Evolutionary conservation across 768 basidiomycete genomes (phyloP).

Genomic region (Amanita pseudoporphyria): DNA sequence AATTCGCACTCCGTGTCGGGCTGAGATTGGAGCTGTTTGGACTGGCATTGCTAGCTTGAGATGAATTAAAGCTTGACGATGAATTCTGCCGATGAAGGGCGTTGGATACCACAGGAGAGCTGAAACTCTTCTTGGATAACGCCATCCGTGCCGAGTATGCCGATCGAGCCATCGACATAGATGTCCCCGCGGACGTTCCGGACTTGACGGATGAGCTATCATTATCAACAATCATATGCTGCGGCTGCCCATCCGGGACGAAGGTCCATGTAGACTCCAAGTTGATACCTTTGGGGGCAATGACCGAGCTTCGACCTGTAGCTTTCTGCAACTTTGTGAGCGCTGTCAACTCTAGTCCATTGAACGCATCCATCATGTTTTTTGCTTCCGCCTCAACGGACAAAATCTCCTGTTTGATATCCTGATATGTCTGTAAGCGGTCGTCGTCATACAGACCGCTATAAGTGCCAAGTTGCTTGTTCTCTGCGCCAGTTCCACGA

Average conservation of each 20-base stretch:
- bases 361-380: conserved; percentile 70
- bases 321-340: conserved; percentile 36
- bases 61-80: conserved; percentile 47
- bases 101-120: conserved; percentile 21
- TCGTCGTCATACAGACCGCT: conserved; percentile 46
- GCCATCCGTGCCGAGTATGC: conserved; percentile 28
- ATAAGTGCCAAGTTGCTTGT: conserved; percentile 25
- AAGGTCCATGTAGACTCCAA: conserved; percentile 26
- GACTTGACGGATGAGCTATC: conserved; percentile 48
- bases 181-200: conserved; percentile 39
- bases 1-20: conserved; percentile 38
- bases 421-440: conserved; percentile 44
- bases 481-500: conserved; percentile 28
- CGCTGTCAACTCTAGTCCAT: conserved; percentile 64
- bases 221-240: conserved; percentile 31
- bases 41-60: conserved; percentile 21
- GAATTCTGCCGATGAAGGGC: conserved; percentile 46
- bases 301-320: conserved; percentile 7
- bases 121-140: conserved; percentile 24
- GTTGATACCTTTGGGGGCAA: conserved; percentile 9
- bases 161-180: conserved; percentile 36
- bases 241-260: conserved; percentile 25
- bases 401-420: conserved; percentile 58
- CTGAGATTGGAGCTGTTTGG: conserved; percentile 35
- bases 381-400: conserved; percentile 62